Evolutionary conservation across 352 stramenopile species (phyloP).

Genomic region (Thalassiosira sp.): DNA sequence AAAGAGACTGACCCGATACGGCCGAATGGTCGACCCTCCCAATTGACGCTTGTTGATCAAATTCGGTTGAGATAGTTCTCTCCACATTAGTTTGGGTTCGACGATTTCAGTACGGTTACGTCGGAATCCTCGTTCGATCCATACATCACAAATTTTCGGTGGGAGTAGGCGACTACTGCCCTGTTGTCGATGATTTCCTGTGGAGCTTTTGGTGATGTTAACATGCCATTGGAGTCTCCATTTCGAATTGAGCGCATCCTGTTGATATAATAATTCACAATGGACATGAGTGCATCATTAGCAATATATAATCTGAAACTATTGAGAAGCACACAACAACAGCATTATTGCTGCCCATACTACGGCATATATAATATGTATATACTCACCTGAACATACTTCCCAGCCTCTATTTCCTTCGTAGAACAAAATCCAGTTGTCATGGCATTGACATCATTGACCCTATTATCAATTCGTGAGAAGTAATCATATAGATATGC

Average conservation of each 20-base stretch:
- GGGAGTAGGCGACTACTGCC: too few relatives aligned
- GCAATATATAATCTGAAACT: background rate
- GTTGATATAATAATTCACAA: constrained; percentile 3
- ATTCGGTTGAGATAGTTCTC: constrained; percentile 36
- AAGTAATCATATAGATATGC: constrained; percentile 55
- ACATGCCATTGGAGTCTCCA: constrained; percentile 53
- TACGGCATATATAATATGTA: too few relatives aligned
- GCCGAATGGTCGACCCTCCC: constrained; percentile 29
- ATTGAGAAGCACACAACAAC: background rate
- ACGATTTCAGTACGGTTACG: constrained; percentile 49
- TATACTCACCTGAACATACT: constrained; percentile 43
- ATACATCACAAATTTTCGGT: constrained; percentile 51
- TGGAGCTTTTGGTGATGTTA: constrained; percentile 5
- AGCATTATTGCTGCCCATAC: too few relatives aligned
- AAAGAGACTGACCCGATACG: constrained; percentile 44
- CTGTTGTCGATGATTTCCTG: background rate
- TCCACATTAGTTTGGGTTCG: constrained; percentile 58
- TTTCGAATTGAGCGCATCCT: constrained; percentile 49
- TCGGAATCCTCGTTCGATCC: constrained; percentile 55
- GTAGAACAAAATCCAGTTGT: constrained; percentile 41
- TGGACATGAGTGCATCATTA: too few relatives aligned
- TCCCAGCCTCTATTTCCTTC: constrained; percentile 23
- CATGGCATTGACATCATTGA: constrained; percentile 5
- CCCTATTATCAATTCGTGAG: constrained; percentile 8
- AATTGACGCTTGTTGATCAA: constrained; percentile 18